phyloP scores from a whole-genome alignment of 129 eudicot species.

The Scalesia atractyloides region DNA sequence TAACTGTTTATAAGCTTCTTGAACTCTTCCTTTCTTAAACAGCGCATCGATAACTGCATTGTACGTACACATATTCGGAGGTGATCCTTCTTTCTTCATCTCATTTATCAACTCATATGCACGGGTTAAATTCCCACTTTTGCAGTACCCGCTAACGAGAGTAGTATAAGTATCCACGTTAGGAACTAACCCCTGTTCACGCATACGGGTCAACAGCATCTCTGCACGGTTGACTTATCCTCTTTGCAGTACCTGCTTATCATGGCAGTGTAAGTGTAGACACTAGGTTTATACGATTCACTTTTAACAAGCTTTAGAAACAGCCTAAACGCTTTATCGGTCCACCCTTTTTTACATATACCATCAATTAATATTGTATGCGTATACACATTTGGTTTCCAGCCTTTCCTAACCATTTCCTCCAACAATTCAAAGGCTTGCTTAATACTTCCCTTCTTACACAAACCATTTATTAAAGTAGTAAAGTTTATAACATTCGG shows the following conservation, averaged over 20 bases:
- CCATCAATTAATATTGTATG: constrained; percentile 85
- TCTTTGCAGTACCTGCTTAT: constrained; percentile 82
- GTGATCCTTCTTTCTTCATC: constrained; percentile 48
- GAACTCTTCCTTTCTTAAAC: constrained; percentile 58
- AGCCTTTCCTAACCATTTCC: constrained; percentile 81
- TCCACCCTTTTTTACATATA: constrained; percentile 94
- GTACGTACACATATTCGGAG: constrained; percentile 67
- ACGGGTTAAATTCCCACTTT: constrained; percentile 65
- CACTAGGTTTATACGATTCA: constrained; percentile 85
- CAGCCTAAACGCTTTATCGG: constrained; percentile 91
- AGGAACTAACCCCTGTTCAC: constrained; percentile 77
- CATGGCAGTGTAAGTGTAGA: constrained; percentile 89
- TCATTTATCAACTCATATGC: constrained; percentile 66
- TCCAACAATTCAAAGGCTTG: constrained; percentile 89
- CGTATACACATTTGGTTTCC: constrained; percentile 91
- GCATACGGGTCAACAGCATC: constrained; percentile 73
- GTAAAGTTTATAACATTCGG: constrained; percentile 89
- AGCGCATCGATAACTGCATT: constrained; percentile 64
- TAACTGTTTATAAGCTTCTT: constrained; percentile 67
- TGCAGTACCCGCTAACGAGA: constrained; percentile 68
- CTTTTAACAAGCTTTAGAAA: constrained; percentile 90
- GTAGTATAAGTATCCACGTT: constrained; percentile 74
- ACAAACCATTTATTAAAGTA: constrained; percentile 64
- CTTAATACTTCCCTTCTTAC: constrained; percentile 82
- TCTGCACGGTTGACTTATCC: constrained; percentile 77